These are phyloP conservation scores for Mayamaea pseudoterrestris DNA, from an alignment of 108 stramenopile genomes.

Conservation along the genomic window DNA sequence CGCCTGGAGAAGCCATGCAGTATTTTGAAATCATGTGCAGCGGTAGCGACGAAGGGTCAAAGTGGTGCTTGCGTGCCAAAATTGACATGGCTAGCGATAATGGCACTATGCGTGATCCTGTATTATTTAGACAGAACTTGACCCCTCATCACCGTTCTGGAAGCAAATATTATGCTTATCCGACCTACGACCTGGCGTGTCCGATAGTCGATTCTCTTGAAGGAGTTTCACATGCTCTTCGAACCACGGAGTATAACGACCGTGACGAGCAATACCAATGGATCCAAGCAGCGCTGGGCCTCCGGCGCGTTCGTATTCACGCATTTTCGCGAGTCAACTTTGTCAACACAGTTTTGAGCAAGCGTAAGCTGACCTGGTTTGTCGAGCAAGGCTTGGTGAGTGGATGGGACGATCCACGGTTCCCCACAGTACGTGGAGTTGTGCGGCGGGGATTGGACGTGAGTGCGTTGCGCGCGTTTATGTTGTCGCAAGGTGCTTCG, in stretches of 20 bases:
- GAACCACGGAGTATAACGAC: conserved; percentile 99
- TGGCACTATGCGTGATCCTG: conserved; percentile 97
- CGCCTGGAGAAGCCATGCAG: conserved; percentile 59
- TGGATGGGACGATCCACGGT: conserved; percentile 98
- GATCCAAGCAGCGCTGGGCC: conserved; percentile 70
- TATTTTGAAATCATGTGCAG: conserved; percentile 81
- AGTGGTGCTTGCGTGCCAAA: conserved; percentile 97
- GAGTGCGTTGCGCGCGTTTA: conserved; percentile 80
- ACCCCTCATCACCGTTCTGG: conserved; percentile 95
- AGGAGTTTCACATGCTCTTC: conserved; percentile 96
- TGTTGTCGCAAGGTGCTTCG: conserved; percentile 76
- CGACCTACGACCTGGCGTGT: conserved; percentile 99
- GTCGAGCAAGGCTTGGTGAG: conserved; percentile 90
- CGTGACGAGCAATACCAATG: conserved; percentile 93
- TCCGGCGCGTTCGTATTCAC: conserved; percentile 88
- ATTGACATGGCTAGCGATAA: conserved; percentile 92
- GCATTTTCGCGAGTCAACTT: conserved; percentile 97
- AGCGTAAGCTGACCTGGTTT: conserved; percentile 98
- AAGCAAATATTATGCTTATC: conserved; percentile 96
- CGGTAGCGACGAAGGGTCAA: conserved; percentile 61
- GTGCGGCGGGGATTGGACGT: conserved; percentile 87
- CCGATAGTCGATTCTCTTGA: conserved; percentile 98
- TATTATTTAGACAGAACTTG: conserved; percentile 89
- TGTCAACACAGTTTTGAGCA: conserved; percentile 90
- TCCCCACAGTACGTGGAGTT: conserved; percentile 96